Evolutionary conservation across 176 grass and related monocot genomes (phyloP).

Genomic region (Dactylis glomerata): DNA sequence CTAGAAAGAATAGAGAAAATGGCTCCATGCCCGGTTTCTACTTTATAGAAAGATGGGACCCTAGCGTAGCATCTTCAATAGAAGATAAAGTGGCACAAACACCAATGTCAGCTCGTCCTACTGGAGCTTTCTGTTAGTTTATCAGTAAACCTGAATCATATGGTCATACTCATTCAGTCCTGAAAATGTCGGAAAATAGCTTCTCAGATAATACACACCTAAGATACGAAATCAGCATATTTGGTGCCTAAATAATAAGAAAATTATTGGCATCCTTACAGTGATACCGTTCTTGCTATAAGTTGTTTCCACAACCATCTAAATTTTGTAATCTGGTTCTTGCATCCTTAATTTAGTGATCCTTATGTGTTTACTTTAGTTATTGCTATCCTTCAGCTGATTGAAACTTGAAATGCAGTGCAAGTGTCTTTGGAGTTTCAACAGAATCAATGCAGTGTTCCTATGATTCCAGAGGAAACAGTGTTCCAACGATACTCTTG

Average conservation of each 20-base stretch:
- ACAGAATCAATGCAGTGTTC: slow-evolving; percentile 84
- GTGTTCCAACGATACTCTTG: slow-evolving; percentile 72
- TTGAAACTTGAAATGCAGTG: slow-evolving; percentile 51
- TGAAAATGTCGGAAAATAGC: background rate
- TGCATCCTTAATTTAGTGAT: background rate
- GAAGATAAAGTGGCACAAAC: slow-evolving; percentile 50
- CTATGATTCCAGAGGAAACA: slow-evolving; percentile 62
- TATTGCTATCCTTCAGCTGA: background rate
- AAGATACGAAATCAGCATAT: background rate
- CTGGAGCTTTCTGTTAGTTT: slow-evolving; percentile 15
- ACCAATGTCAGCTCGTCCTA: slow-evolving; percentile 27
- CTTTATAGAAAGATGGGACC: slow-evolving; percentile 39
- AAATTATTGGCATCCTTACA: background rate
- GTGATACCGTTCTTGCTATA: background rate
- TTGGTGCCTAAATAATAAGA: background rate
- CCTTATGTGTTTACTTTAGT: background rate
- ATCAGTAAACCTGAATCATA: slow-evolving; percentile 10
- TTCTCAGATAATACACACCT: background rate
- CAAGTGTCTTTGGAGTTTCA: slow-evolving; percentile 73
- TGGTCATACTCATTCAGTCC: background rate
- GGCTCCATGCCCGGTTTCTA: background rate
- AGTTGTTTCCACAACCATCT: background rate
- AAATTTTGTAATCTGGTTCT: background rate
- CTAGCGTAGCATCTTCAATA: slow-evolving; percentile 25
- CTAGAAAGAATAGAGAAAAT: slow-evolving; percentile 39